Evolutionary conservation across 1,284 basidiomycete genomes (phyloP), one percentile per base, ranked within the genome.

Genomic region (Inonotus obliquus): DNA sequence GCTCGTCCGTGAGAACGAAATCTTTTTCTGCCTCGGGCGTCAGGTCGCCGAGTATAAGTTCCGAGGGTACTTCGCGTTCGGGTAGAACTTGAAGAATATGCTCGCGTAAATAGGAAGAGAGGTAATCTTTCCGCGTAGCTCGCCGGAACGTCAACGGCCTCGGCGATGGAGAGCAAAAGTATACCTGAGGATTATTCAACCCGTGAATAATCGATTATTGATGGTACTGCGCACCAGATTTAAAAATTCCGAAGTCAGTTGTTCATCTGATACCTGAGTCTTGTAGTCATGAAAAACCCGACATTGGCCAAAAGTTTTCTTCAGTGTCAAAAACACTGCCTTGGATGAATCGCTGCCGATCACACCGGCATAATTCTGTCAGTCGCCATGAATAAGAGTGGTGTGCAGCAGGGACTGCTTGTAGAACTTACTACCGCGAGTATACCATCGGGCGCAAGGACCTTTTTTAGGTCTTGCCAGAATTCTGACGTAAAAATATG

Each of bases 401-500:
- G 27, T 39, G 54, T 6, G 32, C 48, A n/a, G 57, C 54, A 39
- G 45, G n/a, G 32, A 53, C 48, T n/a, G 17, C 29, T 13, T 1
- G 23, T 9, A 23, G 6, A 17, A 77, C 87, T 74, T 66, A 95
- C 92, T 68, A 96, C 85, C 10, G 85, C 91, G 10, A 96, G 74
- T 4, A 94, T 77, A 1, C 91, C 94, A 58, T 91, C 84, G 0
- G 81, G 76, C n/a, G 81, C 79, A 71, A 96, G 79, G 19, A 87
- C 70, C 4, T 72, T 70, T 68, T 84, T 86, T 53, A 95, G 72
- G 59, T 86, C 84, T 39, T 77, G 64, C 91, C 92, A 96, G 70
- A 95, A 95, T 66, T 93, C 86, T 25, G 80, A 57, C 0, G 93
- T 91, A 73, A 90, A 96, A 47, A 97, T 76, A 68, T 92, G 86